Evolutionary conservation across 306 rosid species (phyloP).

Genomic region (Crotalaria pallida): DNA sequence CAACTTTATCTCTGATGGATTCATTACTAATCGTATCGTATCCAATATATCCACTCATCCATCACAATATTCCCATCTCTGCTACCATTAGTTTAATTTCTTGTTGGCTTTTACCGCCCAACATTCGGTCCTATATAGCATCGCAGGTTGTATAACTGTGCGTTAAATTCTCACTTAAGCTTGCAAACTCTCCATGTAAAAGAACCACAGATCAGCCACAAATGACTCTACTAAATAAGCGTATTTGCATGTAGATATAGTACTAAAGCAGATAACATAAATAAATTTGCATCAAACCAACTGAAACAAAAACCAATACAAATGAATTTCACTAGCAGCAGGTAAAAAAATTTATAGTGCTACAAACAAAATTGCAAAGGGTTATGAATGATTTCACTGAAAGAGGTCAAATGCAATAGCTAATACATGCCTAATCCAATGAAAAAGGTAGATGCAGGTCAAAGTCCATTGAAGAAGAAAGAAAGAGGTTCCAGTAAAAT

Average conservation of each 20-base stretch:
- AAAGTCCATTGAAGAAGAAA: constrained; percentile 15
- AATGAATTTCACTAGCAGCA: constrained; percentile 1
- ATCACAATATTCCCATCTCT: no score
- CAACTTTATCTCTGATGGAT: no score
- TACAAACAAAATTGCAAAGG: background rate
- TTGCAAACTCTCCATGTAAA: constrained; percentile 15
- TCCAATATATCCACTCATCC: no score
- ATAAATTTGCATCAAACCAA: background rate
- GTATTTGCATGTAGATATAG: background rate
- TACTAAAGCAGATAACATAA: background rate
- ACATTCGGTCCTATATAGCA: no score
- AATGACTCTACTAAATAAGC: background rate
- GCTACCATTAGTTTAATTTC: no score
- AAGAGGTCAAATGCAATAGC: constrained; percentile 28
- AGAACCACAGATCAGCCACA: background rate
- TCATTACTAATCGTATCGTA: no score
- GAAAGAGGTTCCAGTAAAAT: background rate
- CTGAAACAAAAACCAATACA: background rate
- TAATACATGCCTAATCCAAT: background rate
- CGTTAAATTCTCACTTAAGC: no score
- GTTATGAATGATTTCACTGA: background rate
- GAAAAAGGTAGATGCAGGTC: constrained; percentile 12
- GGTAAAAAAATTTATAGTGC: background rate
- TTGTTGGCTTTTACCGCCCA: no score
- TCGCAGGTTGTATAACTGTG: no score